A percentile compares a stretch with the other conserved stretches of the same genome.
Evolutionary conservation across 2,329 filamentous ascomycete genomes (phyloP).

Genomic region (Penicillium sp.): DNA sequence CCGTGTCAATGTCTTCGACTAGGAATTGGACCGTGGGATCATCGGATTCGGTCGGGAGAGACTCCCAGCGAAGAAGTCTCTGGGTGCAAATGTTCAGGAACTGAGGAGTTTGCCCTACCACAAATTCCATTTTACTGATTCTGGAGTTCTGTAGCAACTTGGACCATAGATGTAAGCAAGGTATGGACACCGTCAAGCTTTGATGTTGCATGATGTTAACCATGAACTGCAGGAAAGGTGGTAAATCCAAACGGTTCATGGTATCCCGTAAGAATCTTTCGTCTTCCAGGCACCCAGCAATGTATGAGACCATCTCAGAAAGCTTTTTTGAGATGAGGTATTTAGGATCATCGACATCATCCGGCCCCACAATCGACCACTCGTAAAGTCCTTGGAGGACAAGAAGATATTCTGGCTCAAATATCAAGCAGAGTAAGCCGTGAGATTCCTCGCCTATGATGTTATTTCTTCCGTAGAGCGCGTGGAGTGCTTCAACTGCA

Average conservation of each 20-base stretch:
- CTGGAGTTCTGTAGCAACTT: slow-evolving; percentile 69
- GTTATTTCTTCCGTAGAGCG: slow-evolving; percentile 70
- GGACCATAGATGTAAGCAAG: slow-evolving; percentile 85
- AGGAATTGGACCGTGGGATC: slow-evolving; percentile 78
- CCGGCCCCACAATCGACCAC: slow-evolving; percentile 73
- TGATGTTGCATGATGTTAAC: slow-evolving; percentile 75
- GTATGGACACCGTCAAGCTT: slow-evolving; percentile 90
- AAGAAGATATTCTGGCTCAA: slow-evolving; percentile 64
- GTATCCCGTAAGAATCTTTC: slow-evolving; percentile 65
- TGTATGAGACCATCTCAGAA: slow-evolving; percentile 83
- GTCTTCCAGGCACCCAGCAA: slow-evolving; percentile 79
- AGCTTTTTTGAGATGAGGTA: slow-evolving; percentile 92
- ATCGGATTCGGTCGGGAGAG: slow-evolving; percentile 73
- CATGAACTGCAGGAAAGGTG: slow-evolving; percentile 74
- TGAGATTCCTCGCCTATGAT: slow-evolving; percentile 75
- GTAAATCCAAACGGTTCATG: slow-evolving; percentile 58
- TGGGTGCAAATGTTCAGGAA: slow-evolving; percentile 79
- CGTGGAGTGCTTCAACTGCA: slow-evolving; percentile 76
- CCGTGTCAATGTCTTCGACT: slow-evolving; percentile 88
- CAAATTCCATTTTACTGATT: slow-evolving; percentile 58
- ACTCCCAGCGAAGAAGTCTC: slow-evolving; percentile 82
- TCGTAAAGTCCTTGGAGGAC: slow-evolving; percentile 71
- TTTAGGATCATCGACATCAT: slow-evolving; percentile 84
- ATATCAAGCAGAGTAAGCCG: slow-evolving; percentile 74
- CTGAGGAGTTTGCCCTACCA: slow-evolving; percentile 64